Conservation (phyloP, 768 basidiomycete species). For the Suillus clintonianus region DNA sequence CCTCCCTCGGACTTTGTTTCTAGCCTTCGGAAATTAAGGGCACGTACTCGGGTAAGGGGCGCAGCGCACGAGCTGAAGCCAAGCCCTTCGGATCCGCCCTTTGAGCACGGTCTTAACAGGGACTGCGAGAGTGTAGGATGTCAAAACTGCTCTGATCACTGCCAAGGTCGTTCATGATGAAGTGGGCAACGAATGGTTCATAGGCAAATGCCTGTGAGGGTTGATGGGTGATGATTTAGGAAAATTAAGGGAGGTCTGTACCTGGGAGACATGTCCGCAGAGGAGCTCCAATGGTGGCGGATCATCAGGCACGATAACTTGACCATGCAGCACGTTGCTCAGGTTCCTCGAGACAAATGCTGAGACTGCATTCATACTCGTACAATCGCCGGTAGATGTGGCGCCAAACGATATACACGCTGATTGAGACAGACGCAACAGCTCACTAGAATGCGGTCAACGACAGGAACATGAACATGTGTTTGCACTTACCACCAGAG, state of each 20-base stretch:
- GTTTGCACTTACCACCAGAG: constrained; percentile 43
- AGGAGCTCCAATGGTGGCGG: constrained; percentile 59
- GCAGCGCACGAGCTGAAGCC: too few species aligned
- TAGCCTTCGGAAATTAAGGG: too few species aligned
- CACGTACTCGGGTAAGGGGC: too few species aligned
- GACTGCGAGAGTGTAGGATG: too few species aligned
- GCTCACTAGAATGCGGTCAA: constrained; percentile 35
- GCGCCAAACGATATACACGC: constrained; percentile 46
- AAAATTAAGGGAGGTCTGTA: constrained; percentile 25
- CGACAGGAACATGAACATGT: neutral
- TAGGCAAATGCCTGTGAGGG: constrained; percentile 4
- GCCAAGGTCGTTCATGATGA: constrained; percentile 56
- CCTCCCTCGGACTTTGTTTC: too few species aligned
- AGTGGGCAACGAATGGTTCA: constrained; percentile 32
- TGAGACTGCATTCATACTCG: constrained; percentile 42
- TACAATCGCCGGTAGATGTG: constrained; percentile 36
- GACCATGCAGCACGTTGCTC: constrained; percentile 50
- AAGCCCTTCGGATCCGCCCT: too few species aligned
- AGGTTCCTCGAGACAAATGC: constrained; percentile 57
- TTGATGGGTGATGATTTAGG: neutral
- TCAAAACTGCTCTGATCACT: too few species aligned
- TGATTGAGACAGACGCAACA: constrained; percentile 50
- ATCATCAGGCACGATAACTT: constrained; percentile 34
- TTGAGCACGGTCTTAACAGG: too few species aligned
- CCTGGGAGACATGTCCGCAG: constrained; percentile 50